Evolutionary conservation across 2,329 filamentous ascomycete species (phyloP).

Genomic region (Alternaria tenuissima): DNA sequence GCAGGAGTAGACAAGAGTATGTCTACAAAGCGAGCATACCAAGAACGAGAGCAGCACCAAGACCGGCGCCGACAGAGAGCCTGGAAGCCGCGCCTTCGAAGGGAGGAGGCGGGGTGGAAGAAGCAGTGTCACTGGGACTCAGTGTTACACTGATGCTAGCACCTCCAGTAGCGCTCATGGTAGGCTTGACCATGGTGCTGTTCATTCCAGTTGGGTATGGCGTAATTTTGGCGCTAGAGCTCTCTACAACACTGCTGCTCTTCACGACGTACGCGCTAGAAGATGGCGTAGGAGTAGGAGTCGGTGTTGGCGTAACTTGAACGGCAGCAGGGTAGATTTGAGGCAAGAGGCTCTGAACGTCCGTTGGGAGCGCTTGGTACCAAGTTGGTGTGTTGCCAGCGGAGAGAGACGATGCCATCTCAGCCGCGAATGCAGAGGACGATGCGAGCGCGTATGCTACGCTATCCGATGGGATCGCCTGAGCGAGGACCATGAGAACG

Average conservation of each 20-base stretch:
- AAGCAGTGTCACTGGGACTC: constrained; percentile 11
- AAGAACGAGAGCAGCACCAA: constrained; percentile 53
- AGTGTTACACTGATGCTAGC: constrained; percentile 9
- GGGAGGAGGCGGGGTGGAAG: constrained; percentile 8
- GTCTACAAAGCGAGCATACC: constrained; percentile 54
- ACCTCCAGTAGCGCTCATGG: constrained; percentile 19
- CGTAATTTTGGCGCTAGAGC: background rate
- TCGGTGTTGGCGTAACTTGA: constrained; percentile 29
- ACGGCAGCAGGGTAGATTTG: constrained; percentile 41
- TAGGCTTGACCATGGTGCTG: constrained; percentile 12
- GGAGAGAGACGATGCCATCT: constrained; percentile 55
- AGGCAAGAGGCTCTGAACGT: constrained; percentile 55
- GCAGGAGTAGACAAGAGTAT: background rate
- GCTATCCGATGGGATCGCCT: constrained; percentile 55
- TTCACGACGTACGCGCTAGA: constrained; percentile 6
- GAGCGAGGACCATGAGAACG: constrained; percentile 54
- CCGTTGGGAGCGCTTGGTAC: constrained; percentile 56
- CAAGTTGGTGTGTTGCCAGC: constrained; percentile 55
- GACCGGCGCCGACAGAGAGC: constrained; percentile 47
- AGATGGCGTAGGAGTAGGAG: constrained; percentile 19
- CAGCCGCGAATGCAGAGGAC: constrained; percentile 50
- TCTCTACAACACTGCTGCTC: constrained; percentile 9
- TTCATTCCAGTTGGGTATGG: constrained; percentile 13
- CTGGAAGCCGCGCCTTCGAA: constrained; percentile 43
- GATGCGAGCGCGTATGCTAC: constrained; percentile 53